These are phyloP conservation scores for Rhizophagus clarus DNA, from an alignment of 192 early-diverging fungal species.

Conservation along the genomic window DNA sequence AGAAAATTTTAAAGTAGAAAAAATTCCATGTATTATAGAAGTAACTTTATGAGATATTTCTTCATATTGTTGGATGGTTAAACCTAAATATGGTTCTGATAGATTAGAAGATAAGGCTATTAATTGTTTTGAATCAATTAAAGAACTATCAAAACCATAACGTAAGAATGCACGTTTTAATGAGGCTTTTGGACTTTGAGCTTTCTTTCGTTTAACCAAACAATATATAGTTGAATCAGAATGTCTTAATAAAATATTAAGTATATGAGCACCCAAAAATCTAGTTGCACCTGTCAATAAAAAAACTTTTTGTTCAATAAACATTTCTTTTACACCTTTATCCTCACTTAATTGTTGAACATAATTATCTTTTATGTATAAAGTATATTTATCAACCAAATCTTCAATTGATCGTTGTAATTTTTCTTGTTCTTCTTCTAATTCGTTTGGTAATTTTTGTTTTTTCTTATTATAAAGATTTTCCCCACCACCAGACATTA, in stretches of 20 bases:
- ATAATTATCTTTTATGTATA: constrained; percentile 3
- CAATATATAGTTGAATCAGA: neutral
- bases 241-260: neutral
- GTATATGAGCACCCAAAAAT: constrained; percentile 1
- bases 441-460: neutral
- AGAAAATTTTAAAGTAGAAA: too few species aligned
- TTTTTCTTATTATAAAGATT: neutral
- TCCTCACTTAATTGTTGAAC: neutral
- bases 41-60: neutral
- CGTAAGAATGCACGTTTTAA: constrained; percentile 7
- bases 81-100: constrained; percentile 19
- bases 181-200: neutral
- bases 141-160: neutral
- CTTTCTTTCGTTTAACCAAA: constrained; percentile 9
- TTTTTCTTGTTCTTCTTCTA: neutral
- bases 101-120: neutral
- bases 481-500: neutral
- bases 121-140: neutral
- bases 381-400: constrained; percentile 14
- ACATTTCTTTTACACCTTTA: neutral
- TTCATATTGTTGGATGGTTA: neutral
- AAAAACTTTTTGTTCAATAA: neutral
- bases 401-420: neutral
- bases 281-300: constrained; percentile 14
- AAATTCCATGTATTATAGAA: neutral